Evolutionary conservation across 257 asterid species (phyloP).

Genomic region (Cinchona pubescens): DNA sequence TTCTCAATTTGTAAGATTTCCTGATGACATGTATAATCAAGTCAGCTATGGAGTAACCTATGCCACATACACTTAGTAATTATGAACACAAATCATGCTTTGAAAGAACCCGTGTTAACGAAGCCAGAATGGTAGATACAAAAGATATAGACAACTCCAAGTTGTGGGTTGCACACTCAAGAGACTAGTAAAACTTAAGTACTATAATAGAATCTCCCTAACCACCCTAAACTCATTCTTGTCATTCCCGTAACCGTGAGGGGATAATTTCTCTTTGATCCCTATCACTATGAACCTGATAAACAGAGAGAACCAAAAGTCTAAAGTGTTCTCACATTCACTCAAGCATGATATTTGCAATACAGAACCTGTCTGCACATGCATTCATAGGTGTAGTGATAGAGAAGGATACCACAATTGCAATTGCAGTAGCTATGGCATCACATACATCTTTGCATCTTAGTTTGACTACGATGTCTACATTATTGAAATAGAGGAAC

Average conservation of each 20-base stretch:
- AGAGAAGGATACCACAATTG: slow-evolving; percentile 58
- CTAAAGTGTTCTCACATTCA: neutral
- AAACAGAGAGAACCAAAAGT: neutral
- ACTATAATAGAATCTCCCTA: neutral
- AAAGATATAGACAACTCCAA: neutral
- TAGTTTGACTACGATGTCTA: slow-evolving; percentile 63
- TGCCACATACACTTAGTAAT: too few relatives aligned
- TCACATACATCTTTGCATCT: slow-evolving; percentile 54
- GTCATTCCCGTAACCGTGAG: neutral
- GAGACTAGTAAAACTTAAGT: neutral
- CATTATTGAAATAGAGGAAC: neutral
- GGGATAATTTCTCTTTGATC: neutral
- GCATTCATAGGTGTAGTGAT: neutral
- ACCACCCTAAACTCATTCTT: neutral
- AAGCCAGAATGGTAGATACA: neutral
- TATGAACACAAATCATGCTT: too few relatives aligned
- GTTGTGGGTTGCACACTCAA: neutral
- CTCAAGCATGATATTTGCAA: neutral
- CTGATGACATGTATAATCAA: slow-evolving; percentile 31
- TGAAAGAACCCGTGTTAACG: neutral
- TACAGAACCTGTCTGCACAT: neutral
- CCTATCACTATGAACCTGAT: neutral
- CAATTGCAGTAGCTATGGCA: slow-evolving; percentile 62
- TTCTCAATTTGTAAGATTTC: slow-evolving; percentile 56
- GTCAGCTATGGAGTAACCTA: slow-evolving; percentile 11